Evolutionary conservation across 2,329 filamentous ascomycete species (phyloP), one percentile per base, ranked within the genome.

Genomic region (Alternaria consortialis): DNA sequence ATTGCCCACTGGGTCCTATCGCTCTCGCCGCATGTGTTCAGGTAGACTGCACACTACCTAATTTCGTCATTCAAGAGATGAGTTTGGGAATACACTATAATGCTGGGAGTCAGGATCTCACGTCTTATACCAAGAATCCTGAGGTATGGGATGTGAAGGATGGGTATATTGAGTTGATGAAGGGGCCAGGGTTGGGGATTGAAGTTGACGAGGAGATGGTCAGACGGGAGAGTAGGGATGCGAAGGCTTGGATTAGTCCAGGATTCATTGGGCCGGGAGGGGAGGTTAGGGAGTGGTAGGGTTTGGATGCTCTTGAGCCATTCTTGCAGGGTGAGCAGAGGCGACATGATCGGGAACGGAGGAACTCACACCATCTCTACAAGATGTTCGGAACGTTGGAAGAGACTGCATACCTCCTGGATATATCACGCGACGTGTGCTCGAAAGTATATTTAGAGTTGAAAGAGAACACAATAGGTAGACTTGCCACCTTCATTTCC

Each of bases 21-120:
- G 89, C 91, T 0, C 80, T 93, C 15, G 91, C 91, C 0, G 91
- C 91, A 0, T 88, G 85, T 56, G 82, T 92, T 40, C 90, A 93
- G 64, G 85, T 93, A 1, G 88, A 87, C 25, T 72, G 81, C 85
- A 20, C 80, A 79, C 9, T 86, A 80, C 20, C 84, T 84, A 20
- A 93, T 90, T 75, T 92, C 73, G 86, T 85, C 0, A 93, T 93
- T 32, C 88, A 91, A 71, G 91, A 93, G 76, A 93, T 93, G 91
- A 90, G 88, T 54, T 72, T 93, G 31, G 91, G 91, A 0, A 93
- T 94, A 68, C 91, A 94, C 74, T 94, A 93, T 73, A 94, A 94
- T 62, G 74, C 69, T 1, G 78, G 77, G 0, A 74, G 73, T 31
- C 66, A 74, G 52, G 78, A 80, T 62, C 56, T 80, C 56, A 85